A percentile compares a stretch with the other conserved stretches of the same genome.
Evolutionary conservation across 2,329 filamentous ascomycete genomes (phyloP).

Genomic region (Cladophialophora bantiana): DNA sequence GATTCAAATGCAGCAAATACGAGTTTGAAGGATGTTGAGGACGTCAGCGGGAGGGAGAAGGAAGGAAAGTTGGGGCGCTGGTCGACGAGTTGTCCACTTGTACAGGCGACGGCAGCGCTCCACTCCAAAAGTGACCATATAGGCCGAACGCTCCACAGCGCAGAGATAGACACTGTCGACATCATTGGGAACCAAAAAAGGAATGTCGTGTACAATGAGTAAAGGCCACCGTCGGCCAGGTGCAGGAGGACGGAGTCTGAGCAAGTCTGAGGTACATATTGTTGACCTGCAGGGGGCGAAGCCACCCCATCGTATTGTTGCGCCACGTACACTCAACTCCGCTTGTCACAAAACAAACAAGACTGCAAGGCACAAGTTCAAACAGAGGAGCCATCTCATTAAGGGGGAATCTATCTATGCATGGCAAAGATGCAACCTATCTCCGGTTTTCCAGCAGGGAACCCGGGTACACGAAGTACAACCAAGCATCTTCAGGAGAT

Average conservation of each 20-base stretch:
- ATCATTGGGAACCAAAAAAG: neutral
- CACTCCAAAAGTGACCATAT: neutral
- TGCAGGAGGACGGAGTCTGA: too few relatives aligned
- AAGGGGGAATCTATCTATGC: conserved; percentile 33
- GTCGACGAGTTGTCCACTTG: neutral
- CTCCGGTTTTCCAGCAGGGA: conserved; percentile 21
- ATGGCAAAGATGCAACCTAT: conserved; percentile 18
- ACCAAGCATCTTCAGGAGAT: conserved; percentile 6
- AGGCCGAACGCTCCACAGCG: neutral
- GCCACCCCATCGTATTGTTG: neutral
- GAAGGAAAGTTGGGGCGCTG: neutral
- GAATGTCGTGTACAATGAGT: too few relatives aligned
- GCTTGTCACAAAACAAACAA: neutral
- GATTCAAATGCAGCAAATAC: neutral
- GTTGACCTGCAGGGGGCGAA: too few relatives aligned
- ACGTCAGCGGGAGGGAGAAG: neutral
- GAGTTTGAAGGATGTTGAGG: neutral
- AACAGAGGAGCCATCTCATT: conserved; percentile 21
- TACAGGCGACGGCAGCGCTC: neutral
- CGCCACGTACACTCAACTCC: neutral
- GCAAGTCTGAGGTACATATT: too few relatives aligned
- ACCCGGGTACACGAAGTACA: conserved; percentile 23
- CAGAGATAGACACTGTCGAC: neutral
- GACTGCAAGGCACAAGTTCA: neutral
- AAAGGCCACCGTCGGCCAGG: too few relatives aligned